Evolutionary conservation across 225 moss, liverwort and hornwort species (phyloP).

Genomic region (Pseudoscleropodium purum): DNA sequence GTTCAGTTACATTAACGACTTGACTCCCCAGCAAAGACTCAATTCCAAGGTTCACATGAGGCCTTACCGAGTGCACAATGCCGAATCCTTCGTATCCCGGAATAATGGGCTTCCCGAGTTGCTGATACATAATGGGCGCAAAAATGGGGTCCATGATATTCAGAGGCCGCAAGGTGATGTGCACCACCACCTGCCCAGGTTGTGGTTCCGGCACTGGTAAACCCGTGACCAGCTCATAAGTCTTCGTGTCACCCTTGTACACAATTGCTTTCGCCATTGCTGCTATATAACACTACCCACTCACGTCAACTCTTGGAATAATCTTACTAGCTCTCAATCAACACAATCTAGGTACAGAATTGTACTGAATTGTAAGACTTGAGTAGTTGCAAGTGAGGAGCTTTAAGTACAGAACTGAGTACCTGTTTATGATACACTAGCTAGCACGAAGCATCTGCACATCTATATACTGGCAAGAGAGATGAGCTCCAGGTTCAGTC

Average conservation of each 20-base stretch:
- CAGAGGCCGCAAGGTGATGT: slow-evolving; percentile 11
- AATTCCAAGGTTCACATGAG: background rate
- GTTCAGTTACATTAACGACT: background rate
- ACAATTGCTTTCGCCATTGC: slow-evolving; percentile 1
- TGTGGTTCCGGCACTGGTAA: slow-evolving; percentile 2
- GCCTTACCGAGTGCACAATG: slow-evolving; percentile 9
- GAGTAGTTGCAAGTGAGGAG: background rate
- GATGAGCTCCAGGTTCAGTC: background rate
- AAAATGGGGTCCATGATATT: background rate
- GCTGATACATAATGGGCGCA: background rate
- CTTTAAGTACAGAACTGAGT: background rate
- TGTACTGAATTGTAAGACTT: background rate
- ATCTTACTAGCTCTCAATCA: background rate
- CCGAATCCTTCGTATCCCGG: slow-evolving; percentile 28
- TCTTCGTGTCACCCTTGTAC: background rate
- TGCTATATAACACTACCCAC: background rate
- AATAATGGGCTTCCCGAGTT: background rate
- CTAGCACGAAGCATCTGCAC: background rate
- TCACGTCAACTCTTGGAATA: background rate
- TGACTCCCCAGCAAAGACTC: background rate
- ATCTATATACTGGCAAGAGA: background rate
- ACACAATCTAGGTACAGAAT: background rate
- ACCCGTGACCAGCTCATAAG: background rate
- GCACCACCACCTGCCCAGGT: slow-evolving; percentile 13
- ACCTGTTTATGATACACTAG: background rate